Base-by-base conservation (phyloP, 164 flowering plant genomes). In the Santalum album region DNA sequence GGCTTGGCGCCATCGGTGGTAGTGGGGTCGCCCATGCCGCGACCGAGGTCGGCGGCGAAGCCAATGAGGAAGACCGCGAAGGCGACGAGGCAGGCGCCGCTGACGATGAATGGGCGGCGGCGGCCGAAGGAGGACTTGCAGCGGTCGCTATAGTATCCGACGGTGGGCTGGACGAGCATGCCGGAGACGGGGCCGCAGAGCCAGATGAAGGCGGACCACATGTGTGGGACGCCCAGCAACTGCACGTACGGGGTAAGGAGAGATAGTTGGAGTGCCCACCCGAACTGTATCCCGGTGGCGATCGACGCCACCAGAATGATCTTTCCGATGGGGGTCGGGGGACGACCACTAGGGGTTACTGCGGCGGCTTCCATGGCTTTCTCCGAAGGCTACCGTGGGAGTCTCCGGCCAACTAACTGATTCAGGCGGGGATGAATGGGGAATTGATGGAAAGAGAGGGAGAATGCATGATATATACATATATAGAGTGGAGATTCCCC, bases 181-280 rank as follows among this genome's bases (percentile, higher is more conserved):
- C 95, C 90, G 40, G 95, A 83, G 36, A 86, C 57, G 11, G 95
- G 95, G 0, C 95, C 90, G 25, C 95, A 86, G 24, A 83, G 90
- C 87, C 95, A 86, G 47, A 83, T 78, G 75, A 66, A 74, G 7
- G 87, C 56, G 0, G 95, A 74, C 87, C 83, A 81, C 1, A 59
- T 72, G 68, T 82, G 88, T 3, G 87, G 86, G 17, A 84, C 65
- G 1, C 90, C 90, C 17, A 83, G 68, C 6, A 70, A 80, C 63
- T 47, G 11, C 10, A 5, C 51, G 40, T 11, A 34, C 36, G 35
- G 58, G 35, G 58, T 55, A 20, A 55, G 34, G 23, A 55, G 47
- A 6, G 50, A 55, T 1, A 55, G 38, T 24, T 55, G 58, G 7
- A 55, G 58, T 0, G 58, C 58, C 58, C 58, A 55, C 3, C 58